phyloP scores from a whole-genome alignment of 2,329 filamentous ascomycete genomes.

The Daldinia sp. region DNA sequence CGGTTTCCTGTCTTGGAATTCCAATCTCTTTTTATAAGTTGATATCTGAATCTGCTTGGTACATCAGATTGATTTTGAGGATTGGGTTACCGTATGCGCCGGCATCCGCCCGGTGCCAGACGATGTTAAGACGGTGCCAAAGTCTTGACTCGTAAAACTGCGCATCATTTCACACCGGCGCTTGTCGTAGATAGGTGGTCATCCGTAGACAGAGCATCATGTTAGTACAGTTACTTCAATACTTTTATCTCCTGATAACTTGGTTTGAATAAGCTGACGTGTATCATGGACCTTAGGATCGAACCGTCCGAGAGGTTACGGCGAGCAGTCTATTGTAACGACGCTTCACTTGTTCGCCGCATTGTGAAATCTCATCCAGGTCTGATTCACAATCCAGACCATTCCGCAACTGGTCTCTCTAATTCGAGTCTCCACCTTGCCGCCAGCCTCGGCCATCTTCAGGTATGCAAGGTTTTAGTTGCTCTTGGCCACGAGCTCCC shows the following conservation, averaged over 20 bases:
- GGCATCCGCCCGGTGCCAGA: neutral
- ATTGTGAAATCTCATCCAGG: constrained; percentile 77
- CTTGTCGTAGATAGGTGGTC: neutral
- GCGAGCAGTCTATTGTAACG: constrained; percentile 80
- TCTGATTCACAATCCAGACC: constrained; percentile 82
- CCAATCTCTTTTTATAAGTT: no score
- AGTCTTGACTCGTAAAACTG: neutral
- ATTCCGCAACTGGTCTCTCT: constrained; percentile 70
- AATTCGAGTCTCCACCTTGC: constrained; percentile 88
- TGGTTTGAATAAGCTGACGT: constrained; percentile 5
- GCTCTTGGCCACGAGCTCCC: constrained; percentile 77
- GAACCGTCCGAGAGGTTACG: constrained; percentile 79
- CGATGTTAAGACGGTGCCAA: no score
- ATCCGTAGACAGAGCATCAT: neutral
- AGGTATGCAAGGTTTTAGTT: constrained; percentile 75
- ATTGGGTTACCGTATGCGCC: neutral
- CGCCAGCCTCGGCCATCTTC: constrained; percentile 73
- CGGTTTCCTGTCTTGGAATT: no score
- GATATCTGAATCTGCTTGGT: neutral
- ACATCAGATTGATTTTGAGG: no score
- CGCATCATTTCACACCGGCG: neutral
- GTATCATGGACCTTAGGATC: constrained; percentile 55
- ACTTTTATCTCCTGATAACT: neutral
- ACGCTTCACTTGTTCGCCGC: constrained; percentile 75
- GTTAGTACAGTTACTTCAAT: neutral